Evolutionary conservation across 768 basidiomycete genomes (phyloP).

Genomic region (Suillus weaverae): DNA sequence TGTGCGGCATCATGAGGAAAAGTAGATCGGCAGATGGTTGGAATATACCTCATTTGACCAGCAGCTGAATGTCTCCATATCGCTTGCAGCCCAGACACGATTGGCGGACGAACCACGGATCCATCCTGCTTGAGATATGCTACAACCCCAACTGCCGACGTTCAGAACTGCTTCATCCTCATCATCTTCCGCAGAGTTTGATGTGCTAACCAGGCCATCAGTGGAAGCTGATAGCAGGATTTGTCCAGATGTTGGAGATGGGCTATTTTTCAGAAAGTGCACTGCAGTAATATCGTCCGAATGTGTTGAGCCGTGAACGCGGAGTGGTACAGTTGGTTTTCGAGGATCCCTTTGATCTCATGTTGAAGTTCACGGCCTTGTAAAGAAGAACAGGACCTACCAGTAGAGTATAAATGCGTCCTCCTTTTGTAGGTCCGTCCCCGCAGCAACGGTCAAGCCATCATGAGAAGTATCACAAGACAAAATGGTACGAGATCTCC

Average conservation of each 20-base stretch:
- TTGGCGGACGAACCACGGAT: constrained; percentile 37
- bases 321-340: constrained; percentile 65
- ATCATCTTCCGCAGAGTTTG: constrained; percentile 71
- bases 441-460: constrained; percentile 75
- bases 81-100: constrained; percentile 80
- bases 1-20: constrained; percentile 1
- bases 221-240: constrained; percentile 79
- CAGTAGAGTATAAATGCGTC: constrained; percentile 87
- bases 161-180: constrained; percentile 84
- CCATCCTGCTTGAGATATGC: constrained; percentile 78
- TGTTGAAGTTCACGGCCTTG: background rate
- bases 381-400: constrained; percentile 38
- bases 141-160: constrained; percentile 86
- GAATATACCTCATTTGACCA: constrained; percentile 71
- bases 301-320: constrained; percentile 83
- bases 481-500: constrained; percentile 47
- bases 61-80: constrained; percentile 91
- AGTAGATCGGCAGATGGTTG: background rate
- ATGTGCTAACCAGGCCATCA: constrained; percentile 78
- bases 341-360: constrained; percentile 71
- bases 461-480: constrained; percentile 71
- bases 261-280: constrained; percentile 41
- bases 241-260: constrained; percentile 37
- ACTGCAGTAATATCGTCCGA: constrained; percentile 90
- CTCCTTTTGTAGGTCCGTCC: constrained; percentile 77